Conservation (phyloP, 306 rosid genomes). For the Glycyrrhiza uralensis region DNA sequence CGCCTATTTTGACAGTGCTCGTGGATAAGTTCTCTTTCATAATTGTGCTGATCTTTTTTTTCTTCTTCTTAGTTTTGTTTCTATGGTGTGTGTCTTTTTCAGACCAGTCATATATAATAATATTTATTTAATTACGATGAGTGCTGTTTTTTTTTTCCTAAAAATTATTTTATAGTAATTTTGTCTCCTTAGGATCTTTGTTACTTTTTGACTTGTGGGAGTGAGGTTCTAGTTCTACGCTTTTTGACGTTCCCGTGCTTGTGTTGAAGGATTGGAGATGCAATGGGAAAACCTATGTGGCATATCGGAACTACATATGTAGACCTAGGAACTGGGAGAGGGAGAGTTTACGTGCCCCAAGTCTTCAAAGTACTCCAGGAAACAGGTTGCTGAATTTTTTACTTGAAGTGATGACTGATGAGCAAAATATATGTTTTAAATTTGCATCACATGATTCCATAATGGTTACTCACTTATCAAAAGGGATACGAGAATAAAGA, state of each 20-base stretch:
- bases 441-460: background rate
- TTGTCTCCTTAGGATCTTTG: background rate
- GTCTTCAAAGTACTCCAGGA: conserved; percentile 88
- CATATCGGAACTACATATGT: conserved; percentile 67
- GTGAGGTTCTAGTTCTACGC: background rate
- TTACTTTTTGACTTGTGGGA: background rate
- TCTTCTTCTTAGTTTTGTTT: background rate
- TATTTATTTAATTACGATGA: background rate
- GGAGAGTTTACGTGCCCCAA: conserved; percentile 59
- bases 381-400: conserved; percentile 68
- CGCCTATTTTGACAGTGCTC: background rate
- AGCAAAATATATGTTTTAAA: conserved; percentile 2
- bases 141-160: background rate
- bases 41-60: background rate
- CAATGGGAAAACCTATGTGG: conserved; percentile 91
- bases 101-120: background rate
- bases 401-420: conserved; percentile 18
- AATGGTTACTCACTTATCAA: background rate
- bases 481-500: background rate
- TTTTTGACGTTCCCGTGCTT: conserved; percentile 3
- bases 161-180: background rate
- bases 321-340: conserved; percentile 84
- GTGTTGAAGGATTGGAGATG: conserved; percentile 86
- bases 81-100: background rate
- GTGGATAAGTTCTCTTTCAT: background rate